Conservation (phyloP, 1,284 basidiomycete species). For the Thelephora terrestris region DNA sequence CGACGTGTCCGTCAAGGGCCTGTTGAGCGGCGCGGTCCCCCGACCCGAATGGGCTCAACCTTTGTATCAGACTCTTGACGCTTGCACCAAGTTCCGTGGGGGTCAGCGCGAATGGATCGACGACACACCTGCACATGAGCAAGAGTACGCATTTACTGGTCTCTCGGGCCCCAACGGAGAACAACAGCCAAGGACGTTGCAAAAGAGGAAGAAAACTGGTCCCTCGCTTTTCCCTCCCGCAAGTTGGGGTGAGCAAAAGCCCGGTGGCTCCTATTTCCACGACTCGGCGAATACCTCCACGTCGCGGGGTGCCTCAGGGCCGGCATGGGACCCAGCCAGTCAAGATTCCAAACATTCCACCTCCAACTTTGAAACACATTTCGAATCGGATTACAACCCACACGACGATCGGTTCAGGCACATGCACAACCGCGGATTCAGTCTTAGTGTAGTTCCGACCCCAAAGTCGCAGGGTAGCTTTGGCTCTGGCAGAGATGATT, state of each 20-base stretch:
- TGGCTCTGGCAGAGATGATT: neutral
- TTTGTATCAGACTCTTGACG: constrained; percentile 66
- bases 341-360: constrained; percentile 16
- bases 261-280: constrained; percentile 43
- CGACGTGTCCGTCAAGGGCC: constrained; percentile 64
- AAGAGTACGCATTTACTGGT: constrained; percentile 50
- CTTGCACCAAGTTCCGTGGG: constrained; percentile 63
- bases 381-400: constrained; percentile 24
- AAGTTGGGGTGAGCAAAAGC: constrained; percentile 46
- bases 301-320: constrained; percentile 11
- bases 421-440: constrained; percentile 5
- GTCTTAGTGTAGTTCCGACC: neutral
- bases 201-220: constrained; percentile 40
- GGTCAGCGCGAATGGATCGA: constrained; percentile 53
- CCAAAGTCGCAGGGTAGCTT: neutral
- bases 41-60: constrained; percentile 69
- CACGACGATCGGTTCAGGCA: constrained; percentile 19
- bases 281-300: constrained; percentile 10
- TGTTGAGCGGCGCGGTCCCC: constrained; percentile 69
- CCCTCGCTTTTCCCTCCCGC: constrained; percentile 45
- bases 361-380: constrained; percentile 30
- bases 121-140: constrained; percentile 29
- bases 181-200: constrained; percentile 12
- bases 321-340: constrained; percentile 8
- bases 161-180: constrained; percentile 23